Evolutionary conservation across 2,329 filamentous ascomycete genomes (phyloP).

Genomic region (Fusarium begoniae): DNA sequence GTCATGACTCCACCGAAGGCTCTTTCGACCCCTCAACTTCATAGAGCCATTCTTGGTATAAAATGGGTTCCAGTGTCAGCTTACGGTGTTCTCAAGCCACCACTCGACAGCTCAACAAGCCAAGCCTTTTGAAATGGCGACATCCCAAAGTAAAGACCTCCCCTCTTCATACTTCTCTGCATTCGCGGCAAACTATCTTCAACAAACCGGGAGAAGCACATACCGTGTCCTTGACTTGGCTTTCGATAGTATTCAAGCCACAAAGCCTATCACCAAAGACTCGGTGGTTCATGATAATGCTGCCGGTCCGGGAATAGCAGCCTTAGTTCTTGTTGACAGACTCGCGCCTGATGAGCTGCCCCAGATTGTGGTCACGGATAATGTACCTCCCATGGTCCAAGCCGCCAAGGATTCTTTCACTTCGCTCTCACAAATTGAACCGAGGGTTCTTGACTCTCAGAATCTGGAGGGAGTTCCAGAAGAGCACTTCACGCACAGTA

Average conservation of each 20-base stretch:
- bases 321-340: constrained; percentile 37
- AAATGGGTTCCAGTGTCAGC: background rate
- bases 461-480: constrained; percentile 31
- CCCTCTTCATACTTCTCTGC: constrained; percentile 39
- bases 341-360: background rate
- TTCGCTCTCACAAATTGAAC: background rate
- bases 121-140: background rate
- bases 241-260: constrained; percentile 26
- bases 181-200: constrained; percentile 40
- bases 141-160: constrained; percentile 19
- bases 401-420: constrained; percentile 25
- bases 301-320: constrained; percentile 45
- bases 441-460: constrained; percentile 32
- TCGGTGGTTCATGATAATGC: constrained; percentile 47
- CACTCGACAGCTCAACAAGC: background rate
- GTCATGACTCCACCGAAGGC: background rate
- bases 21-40: background rate
- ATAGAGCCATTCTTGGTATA: background rate
- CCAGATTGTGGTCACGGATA: constrained; percentile 30
- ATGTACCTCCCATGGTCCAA: constrained; percentile 28
- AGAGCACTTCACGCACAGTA: constrained; percentile 38
- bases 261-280: constrained; percentile 28
- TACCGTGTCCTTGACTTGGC: constrained; percentile 32
- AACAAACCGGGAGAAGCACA: constrained; percentile 44
- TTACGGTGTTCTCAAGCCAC: background rate